Evolutionary conservation across 192 early-diverging fungal species (phyloP), one percentile per base, ranked within the genome.

Genomic region (Mortierella claussenii): DNA sequence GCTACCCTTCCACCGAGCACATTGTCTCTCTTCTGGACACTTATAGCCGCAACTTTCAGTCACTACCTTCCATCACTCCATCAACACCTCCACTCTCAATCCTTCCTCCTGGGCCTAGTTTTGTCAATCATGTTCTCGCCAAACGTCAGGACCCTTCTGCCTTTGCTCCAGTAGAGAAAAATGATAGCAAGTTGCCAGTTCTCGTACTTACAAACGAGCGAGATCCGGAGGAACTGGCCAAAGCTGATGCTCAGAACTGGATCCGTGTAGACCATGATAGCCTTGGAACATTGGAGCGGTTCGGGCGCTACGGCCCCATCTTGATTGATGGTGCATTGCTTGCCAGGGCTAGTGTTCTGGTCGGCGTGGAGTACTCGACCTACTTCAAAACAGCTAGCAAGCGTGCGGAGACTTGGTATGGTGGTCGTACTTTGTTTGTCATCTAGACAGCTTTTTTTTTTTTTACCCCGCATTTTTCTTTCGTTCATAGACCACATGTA

Each of bases 331-430:
- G 69, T 2, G 69, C 69, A 13, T 31, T 73, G n/a, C 36, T 73
- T 13, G 60, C 69, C 8, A 23, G 69, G 15, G 60, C 69, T 1
- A 28, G 27, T 10, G 30, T 73, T 27, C 36, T 73, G 36, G 55
- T 73, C 21, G 69, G 69, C 0, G 69, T 73, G 1, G 69, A 73
- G 55, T 73, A 73, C 32, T 73, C 69, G 54, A 73, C 69, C 4
- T 73, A 73, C 28, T 73, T 73, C 40, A 55, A 44, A 40, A 73
- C 69, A 0, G 69, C 69, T 0, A 64, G 60, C 36, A 57, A 60
- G 45, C 65, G 67, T 10, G 65, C 67, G 26, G 75, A 78, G 52
- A 62, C 47, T 23, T 78, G 65, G 75, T 57, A 55, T 30, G 31
- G 32, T 23, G 66, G 75, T 5, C 52, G 24, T 26, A 62, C 64